Evolutionary conservation across 805 yeast genomes (phyloP).

Genomic region (Candida maesae): DNA sequence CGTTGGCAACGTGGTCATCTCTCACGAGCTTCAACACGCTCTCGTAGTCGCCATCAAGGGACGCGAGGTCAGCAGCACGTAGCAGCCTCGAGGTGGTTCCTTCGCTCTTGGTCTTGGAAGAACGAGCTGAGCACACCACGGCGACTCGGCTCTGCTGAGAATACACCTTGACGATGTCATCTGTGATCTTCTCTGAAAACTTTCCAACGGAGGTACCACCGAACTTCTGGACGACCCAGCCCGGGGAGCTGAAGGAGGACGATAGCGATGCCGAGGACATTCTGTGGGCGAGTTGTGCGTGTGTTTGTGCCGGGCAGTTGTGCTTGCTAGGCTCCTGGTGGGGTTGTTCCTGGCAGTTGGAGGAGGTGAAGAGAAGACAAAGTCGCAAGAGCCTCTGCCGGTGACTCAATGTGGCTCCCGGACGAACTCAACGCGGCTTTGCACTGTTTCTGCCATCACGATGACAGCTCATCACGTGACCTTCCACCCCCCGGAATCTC

Average conservation of each 20-base stretch:
- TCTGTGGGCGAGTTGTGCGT: background rate
- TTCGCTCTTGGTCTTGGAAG: constrained; percentile 85
- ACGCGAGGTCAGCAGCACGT: constrained; percentile 76
- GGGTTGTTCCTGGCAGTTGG: no score
- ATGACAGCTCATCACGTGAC: no score
- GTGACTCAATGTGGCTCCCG: constrained; percentile 3
- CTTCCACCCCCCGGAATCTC: background rate
- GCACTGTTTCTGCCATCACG: no score
- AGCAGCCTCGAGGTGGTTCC: constrained; percentile 91
- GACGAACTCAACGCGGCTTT: no score
- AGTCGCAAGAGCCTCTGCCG: background rate
- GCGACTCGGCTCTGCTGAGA: constrained; percentile 66
- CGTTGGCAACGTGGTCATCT: constrained; percentile 76
- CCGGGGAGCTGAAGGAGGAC: constrained; percentile 22
- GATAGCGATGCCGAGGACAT: constrained; percentile 21
- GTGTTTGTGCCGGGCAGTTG: background rate
- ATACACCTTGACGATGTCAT: constrained; percentile 73
- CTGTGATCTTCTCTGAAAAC: constrained; percentile 80
- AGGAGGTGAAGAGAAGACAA: background rate
- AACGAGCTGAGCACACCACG: constrained; percentile 94
- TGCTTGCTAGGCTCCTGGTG: background rate
- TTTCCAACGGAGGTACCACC: constrained; percentile 98
- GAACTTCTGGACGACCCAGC: constrained; percentile 87
- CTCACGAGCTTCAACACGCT: constrained; percentile 62
- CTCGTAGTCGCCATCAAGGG: constrained; percentile 55